Evolutionary conservation across 192 early-diverging fungal genomes (phyloP).

Genomic region (Diversispora epigaea): DNA sequence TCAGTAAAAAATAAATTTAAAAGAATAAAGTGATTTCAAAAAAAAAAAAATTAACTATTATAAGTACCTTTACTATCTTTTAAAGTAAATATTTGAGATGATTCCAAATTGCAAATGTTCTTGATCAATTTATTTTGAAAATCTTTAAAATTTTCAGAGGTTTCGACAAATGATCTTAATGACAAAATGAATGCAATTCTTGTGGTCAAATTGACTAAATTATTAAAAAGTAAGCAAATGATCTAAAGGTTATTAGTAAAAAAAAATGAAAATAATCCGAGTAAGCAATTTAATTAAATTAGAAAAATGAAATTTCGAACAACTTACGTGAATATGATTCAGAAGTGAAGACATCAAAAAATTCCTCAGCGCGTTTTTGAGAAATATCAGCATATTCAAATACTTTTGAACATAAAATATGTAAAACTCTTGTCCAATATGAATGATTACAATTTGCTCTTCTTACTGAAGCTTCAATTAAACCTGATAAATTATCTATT

Average conservation of each 20-base stretch:
- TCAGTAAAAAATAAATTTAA: background rate
- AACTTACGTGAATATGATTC: conserved; percentile 17
- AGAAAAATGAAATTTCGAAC: background rate
- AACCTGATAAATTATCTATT: conserved; percentile 9
- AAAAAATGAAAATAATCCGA: background rate
- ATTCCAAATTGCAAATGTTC: conserved; percentile 26
- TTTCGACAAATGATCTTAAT: conserved; percentile 27
- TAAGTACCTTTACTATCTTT: conserved; percentile 2
- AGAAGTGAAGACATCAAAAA: conserved; percentile 4
- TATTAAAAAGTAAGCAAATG: background rate
- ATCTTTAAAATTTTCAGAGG: conserved; percentile 18
- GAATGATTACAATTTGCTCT: background rate
- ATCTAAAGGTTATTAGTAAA: background rate
- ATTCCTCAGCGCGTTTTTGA: background rate
- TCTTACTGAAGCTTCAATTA: conserved; percentile 1
- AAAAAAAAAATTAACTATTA: background rate
- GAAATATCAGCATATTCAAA: background rate
- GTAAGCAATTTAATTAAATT: background rate
- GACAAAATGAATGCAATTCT: conserved; percentile 34
- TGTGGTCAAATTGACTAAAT: conserved; percentile 24
- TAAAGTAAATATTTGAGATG: conserved; percentile 30
- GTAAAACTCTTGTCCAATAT: conserved; percentile 23
- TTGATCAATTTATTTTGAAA: conserved; percentile 37
- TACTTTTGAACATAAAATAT: background rate
- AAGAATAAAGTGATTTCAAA: background rate